Base-by-base conservation (phyloP, 2,329 filamentous ascomycete species). In the Zasmidium angulare region DNA sequence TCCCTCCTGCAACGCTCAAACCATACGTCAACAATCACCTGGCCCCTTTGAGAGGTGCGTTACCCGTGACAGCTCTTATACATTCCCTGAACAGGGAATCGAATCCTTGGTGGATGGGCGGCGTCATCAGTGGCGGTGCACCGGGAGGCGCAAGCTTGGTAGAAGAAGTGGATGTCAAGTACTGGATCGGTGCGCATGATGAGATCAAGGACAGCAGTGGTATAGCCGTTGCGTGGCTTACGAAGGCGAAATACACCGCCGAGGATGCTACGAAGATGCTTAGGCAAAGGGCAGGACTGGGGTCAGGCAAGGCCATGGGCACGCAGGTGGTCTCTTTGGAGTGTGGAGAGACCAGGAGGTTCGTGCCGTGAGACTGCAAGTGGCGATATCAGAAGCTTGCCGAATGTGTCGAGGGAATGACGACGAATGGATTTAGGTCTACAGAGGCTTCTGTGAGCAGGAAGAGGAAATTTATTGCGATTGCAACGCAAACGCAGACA, bases 141-240 rank as follows among this genome's bases (percentile, higher is more conserved):
- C 83, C 84, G 0, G 79, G 81, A 11, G 87, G 86, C 0, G 70
- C 82, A 23, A 80, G 84, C 58, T 83, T 86, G 23, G 85, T 84
- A 1, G 73, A 77, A 40, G 78, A 77, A 20, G 72, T 86, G 0
- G 79, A 79, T 12, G 84, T 84, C 2, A 77, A 77, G 57, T 76
- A 79, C 1, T 89, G 87, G 86, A 78, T 89, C 20, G 81, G 81
- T 56, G 81, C 85, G 0, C 85, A 87, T 62, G 85, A 88, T 65
- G 84, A 81, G 3, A 80, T 83, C 24, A 88, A 87, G 67, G 77
- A 82, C 36, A 79, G 81, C 23, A 76, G 74, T 2, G 85, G 85
- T 0, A 68, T 84, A 52, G 80, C 79, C 2, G 82, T 80, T 3
- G 78, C 72, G 46, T 77, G 82, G 68, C 75, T 85, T 3, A 79